Evolutionary conservation across 176 grass and related monocot genomes (phyloP).

Genomic region (Avena sativa): DNA sequence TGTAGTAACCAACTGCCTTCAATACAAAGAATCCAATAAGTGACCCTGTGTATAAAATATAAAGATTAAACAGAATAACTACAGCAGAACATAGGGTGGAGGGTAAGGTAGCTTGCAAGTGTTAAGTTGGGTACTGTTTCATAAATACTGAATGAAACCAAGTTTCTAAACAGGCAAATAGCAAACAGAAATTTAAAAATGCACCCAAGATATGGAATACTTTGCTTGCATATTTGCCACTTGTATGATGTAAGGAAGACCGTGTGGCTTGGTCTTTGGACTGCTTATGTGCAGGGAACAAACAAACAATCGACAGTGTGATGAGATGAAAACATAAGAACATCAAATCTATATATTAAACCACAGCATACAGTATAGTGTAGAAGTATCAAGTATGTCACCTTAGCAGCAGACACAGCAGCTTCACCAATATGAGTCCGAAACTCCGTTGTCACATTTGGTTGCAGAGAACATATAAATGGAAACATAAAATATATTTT

Average conservation of each 20-base stretch:
- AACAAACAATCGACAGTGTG: not conserved
- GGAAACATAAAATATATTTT: constrained; percentile 13
- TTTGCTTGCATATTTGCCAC: constrained; percentile 17
- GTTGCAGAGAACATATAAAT: constrained; percentile 57
- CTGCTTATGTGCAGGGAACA: not conserved
- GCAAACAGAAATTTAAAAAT: not conserved
- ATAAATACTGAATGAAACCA: not conserved
- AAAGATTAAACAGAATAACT: constrained; percentile 43
- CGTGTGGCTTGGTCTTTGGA: not conserved
- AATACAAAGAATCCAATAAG: constrained; percentile 63
- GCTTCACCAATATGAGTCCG: constrained; percentile 78
- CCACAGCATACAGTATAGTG: constrained; percentile 10
- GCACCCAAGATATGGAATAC: not conserved
- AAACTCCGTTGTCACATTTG: constrained; percentile 77
- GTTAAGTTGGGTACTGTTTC: constrained; percentile 17
- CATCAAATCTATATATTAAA: constrained; percentile 13
- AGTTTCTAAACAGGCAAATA: not conserved
- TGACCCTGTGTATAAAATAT: constrained; percentile 50
- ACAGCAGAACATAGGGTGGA: not conserved
- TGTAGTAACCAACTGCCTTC: constrained; percentile 98
- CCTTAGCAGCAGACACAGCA: constrained; percentile 94
- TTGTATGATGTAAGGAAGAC: not conserved
- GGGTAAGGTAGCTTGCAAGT: not conserved
- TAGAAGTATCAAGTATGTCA: constrained; percentile 45
- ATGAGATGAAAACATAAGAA: constrained; percentile 10